Base-by-base conservation (phyloP, 768 basidiomycete species). In the Coprinopsis marcescibilis region DNA sequence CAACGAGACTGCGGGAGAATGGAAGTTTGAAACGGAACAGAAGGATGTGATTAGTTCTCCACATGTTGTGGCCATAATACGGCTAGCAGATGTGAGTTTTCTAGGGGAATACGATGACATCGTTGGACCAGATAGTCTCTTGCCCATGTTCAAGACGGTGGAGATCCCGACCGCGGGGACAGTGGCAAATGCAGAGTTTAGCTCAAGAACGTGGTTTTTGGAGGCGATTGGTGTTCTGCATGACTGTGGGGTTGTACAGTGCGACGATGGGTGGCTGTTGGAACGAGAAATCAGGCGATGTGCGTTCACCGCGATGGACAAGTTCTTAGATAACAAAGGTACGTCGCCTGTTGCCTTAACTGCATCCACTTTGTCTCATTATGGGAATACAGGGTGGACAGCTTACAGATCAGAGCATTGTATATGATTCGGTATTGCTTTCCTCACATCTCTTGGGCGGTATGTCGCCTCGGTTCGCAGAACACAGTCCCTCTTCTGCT, bases 231-330 rank as follows among this genome's bases (percentile, higher is more conserved):
- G 65, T 37, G 64, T 68, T n/a, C 56, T 76, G 50, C 67, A 73
- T 53, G 73, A 76, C 48, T 73, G 71, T 50, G 71, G 70, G 5
- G 69, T 74, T 8, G 59, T 73, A 15, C 66, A 66, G 30, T 76
- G 73, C 55, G 70, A 74, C 43, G 73, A 76, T 63, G 69, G 67
- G 17, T 71, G 70, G 71, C 46, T 71, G 21, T 55, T 76, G 20
- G 73, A 76, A 60, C 58, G 72, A 50, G 73, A 76, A 56, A 66
- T 76, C 15, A 57, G 69, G 49, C 57, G 69, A 29, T 71, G 65
- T 55, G 71, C 71, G 25, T 76, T 76, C 54, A 64, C 62, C 19
- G 72, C 72, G 45, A 76, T 76, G 73, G 73, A 74, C 52, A 65
- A 61, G 46, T 76, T 71, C 59, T 35, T 74, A 43, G 67, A 72